Percentiles rank a stretch among this genome's conserved stretches.
phyloP scores from a whole-genome alignment of 108 stramenopile genomes.

The Stephanodiscus minutulus region DNA sequence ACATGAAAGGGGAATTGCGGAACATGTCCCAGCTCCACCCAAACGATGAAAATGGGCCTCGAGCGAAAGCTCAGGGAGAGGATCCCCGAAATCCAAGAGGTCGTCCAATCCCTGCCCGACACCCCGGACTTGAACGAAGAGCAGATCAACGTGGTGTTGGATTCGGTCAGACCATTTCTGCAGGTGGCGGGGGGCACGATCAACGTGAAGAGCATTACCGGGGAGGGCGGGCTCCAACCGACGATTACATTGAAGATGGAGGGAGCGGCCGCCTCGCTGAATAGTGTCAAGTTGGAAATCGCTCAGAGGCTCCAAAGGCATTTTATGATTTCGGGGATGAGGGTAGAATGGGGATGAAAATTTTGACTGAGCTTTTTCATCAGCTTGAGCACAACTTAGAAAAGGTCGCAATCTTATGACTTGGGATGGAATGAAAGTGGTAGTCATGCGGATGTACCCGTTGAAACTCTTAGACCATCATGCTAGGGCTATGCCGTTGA shows the following conservation, averaged over 20 bases:
- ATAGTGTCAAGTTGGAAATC: constrained; percentile 95
- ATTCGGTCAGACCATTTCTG: constrained; percentile 95
- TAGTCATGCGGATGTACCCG: not conserved
- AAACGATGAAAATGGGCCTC: constrained; percentile 99
- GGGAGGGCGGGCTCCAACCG: constrained; percentile 84
- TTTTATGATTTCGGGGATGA: constrained; percentile 93
- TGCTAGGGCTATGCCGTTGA: not conserved
- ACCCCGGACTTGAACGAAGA: constrained; percentile 82
- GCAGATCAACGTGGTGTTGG: constrained; percentile 84
- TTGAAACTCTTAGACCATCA: not conserved
- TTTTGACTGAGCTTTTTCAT: not conserved
- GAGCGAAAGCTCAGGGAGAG: constrained; percentile 86
- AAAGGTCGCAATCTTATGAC: not conserved
- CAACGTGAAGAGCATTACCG: constrained; percentile 66
- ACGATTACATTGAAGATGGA: constrained; percentile 88
- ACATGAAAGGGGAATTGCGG: constrained; percentile 90
- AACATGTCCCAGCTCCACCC: constrained; percentile 92
- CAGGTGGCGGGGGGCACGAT: constrained; percentile 93
- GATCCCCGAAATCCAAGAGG: constrained; percentile 97
- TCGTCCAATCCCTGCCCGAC: constrained; percentile 92
- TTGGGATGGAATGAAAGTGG: not conserved
- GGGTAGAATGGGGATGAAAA: constrained; percentile 69
- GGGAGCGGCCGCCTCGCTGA: constrained; percentile 82
- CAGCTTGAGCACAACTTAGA: not conserved
- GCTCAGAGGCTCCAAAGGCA: constrained; percentile 93